phyloP scores from a whole-genome alignment of 2,329 filamentous ascomycete genomes.

The Apiospora koreana region DNA sequence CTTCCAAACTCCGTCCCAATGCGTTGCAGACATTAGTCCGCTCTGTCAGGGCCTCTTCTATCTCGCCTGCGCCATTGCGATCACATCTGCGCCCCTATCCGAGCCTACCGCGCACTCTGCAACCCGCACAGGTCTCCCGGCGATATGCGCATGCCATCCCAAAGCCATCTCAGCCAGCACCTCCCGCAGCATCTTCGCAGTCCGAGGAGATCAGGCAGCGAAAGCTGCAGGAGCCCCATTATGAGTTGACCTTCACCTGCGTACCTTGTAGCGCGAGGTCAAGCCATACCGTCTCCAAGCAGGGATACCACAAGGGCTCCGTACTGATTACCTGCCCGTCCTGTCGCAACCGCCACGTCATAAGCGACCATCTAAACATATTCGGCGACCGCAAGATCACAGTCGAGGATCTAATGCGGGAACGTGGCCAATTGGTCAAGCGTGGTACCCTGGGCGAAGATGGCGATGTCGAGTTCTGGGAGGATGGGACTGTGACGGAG shows the following conservation, averaged over 20 bases:
- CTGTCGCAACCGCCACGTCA: conserved; percentile 87
- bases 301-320: conserved; percentile 90
- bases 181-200: conserved; percentile 7
- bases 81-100: conserved; percentile 24
- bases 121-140: conserved; percentile 20
- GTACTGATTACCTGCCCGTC: conserved; percentile 85
- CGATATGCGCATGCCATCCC: conserved; percentile 33
- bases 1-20: conserved; percentile 16
- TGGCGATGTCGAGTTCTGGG: conserved; percentile 92
- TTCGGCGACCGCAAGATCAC: conserved; percentile 73
- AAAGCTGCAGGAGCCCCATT: conserved; percentile 61
- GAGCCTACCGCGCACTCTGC: conserved; percentile 25
- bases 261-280: conserved; percentile 79
- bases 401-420: conserved; percentile 74
- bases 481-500: conserved; percentile 59
- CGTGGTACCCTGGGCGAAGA: conserved; percentile 71
- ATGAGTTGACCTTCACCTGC: conserved; percentile 91
- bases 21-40: conserved; percentile 19
- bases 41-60: conserved; percentile 14
- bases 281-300: conserved; percentile 85
- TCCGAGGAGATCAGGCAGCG: conserved; percentile 25
- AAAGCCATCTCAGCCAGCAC: conserved; percentile 20
- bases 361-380: conserved; percentile 82
- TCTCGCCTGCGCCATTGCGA: conserved; percentile 14
- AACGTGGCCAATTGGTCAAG: conserved; percentile 74